Evolutionary conservation across 257 asterid genomes (phyloP), one percentile per base, ranked within the genome.

Genomic region (Galeopsis tetrahit): DNA sequence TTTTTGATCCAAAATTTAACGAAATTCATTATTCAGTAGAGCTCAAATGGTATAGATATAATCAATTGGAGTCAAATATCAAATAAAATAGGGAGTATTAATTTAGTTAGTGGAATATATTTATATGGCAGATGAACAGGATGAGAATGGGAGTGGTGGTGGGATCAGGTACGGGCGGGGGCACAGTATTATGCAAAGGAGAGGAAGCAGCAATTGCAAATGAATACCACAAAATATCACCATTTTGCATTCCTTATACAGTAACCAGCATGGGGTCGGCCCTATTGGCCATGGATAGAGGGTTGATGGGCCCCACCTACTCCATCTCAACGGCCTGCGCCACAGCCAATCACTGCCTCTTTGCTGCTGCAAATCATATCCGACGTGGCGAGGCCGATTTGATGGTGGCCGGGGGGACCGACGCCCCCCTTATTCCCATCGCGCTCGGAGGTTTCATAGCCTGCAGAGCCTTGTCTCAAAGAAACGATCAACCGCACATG

Each of bases 91-190:
- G 1, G 28, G 28, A 21, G 28, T 21, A 21, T 21, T 21, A 21
- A 21, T 21, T 21, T 21, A 21, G 28, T 21, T 21, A 21, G 28
- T 21, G 28, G 28, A 21, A 38, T 38, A 7, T 2, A 3, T 38
- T 38, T 38, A 38, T 38, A 38, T 38, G 5, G 13, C 66, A 61
- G 66, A 61, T 61, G 66, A 61, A 61, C 48, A 61, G 39, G 66
- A 6, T 0, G 66, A 61, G 66, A 35, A 35, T 61, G 44, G 66
- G 66, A n/a, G 66, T 36, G 66, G 28, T 61, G 66, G 46, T 61
- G 28, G 66, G 66, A 61, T 34, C 66, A n/a, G 32, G 46, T 2
- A 35, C 44, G 44, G 66, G 48, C 3, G 46, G 66, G 2, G 32
- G 31, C 44, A 6, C 5, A 6, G 6, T 14, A 0, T 6, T 13